A percentile compares a stretch with the other conserved stretches of the same genome.
Evolutionary conservation across 768 basidiomycete species (phyloP).

Genomic region (Termitomyces sp.): DNA sequence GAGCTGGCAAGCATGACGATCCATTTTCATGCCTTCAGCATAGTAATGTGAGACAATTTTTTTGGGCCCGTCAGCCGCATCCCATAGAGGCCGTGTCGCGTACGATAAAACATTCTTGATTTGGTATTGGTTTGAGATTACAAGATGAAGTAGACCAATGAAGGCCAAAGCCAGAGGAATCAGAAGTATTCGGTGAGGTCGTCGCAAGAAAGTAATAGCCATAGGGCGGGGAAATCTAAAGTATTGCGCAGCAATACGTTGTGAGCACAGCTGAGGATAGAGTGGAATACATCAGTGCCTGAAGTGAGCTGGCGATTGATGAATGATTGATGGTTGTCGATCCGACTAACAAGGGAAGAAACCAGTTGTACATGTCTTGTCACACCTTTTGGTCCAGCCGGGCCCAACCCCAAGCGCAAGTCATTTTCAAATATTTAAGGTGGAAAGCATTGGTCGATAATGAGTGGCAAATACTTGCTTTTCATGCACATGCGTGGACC

Average conservation of each 20-base stretch:
- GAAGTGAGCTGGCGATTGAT: background rate
- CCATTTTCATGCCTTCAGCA: slow-evolving; percentile 44
- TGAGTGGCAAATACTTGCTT: no score
- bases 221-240: slow-evolving; percentile 8
- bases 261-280: slow-evolving; percentile 14
- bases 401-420: no score
- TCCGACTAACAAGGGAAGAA: background rate
- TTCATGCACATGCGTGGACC: no score
- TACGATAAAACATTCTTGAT: slow-evolving; percentile 49
- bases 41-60: slow-evolving; percentile 50
- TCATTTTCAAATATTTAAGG: no score
- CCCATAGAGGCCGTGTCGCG: slow-evolving; percentile 58
- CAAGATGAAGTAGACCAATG: slow-evolving; percentile 27
- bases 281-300: background rate
- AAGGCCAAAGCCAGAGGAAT: slow-evolving; percentile 27
- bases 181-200: slow-evolving; percentile 27
- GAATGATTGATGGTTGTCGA: background rate
- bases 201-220: slow-evolving; percentile 19
- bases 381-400: no score
- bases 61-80: slow-evolving; percentile 42
- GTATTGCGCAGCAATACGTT: slow-evolving; percentile 18
- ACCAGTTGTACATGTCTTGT: no score
- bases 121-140: slow-evolving; percentile 41
- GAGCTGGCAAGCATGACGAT: slow-evolving; percentile 39
- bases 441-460: no score